These are phyloP conservation scores for Cystobasidium tubakii DNA, from an alignment of 768 basidiomycete genomes.

Conservation along the genomic window DNA sequence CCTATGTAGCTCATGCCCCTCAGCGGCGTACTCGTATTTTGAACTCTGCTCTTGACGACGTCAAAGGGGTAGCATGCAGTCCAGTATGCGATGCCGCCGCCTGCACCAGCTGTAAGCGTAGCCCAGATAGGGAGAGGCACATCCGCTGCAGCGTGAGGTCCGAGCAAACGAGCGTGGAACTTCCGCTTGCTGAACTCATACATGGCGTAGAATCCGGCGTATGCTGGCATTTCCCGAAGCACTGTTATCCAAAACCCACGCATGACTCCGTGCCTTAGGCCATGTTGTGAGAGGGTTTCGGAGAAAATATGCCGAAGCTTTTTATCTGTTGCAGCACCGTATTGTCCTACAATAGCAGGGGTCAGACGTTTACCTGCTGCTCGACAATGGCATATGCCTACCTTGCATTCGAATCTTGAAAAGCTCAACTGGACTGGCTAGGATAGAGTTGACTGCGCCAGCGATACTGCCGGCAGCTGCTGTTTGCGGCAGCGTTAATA, in stretches of 20 bases:
- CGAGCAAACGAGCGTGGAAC: slow-evolving; percentile 54
- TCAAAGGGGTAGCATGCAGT: slow-evolving; percentile 80
- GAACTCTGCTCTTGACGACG: slow-evolving; percentile 42
- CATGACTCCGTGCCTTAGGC: slow-evolving; percentile 84
- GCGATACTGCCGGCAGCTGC: slow-evolving; percentile 86
- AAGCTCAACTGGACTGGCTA: slow-evolving; percentile 93
- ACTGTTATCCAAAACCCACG: slow-evolving; percentile 97
- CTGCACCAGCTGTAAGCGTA: slow-evolving; percentile 63
- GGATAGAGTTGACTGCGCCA: slow-evolving; percentile 78
- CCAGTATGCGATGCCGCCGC: slow-evolving; percentile 75
- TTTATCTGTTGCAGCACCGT: slow-evolving; percentile 73
- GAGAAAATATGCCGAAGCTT: slow-evolving; percentile 62
- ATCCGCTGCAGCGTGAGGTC: slow-evolving; percentile 24
- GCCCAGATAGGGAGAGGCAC: slow-evolving; percentile 74
- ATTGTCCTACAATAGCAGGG: slow-evolving; percentile 53
- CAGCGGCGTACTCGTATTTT: slow-evolving; percentile 44
- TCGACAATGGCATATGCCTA: background rate
- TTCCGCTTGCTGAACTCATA: slow-evolving; percentile 84
- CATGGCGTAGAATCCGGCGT: slow-evolving; percentile 61
- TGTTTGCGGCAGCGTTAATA: slow-evolving; percentile 70
- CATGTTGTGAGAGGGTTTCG: slow-evolving; percentile 84
- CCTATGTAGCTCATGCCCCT: slow-evolving; percentile 43
- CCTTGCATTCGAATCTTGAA: slow-evolving; percentile 98
- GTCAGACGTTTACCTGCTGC: background rate
- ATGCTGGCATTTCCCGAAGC: slow-evolving; percentile 88